Base-by-base conservation (phyloP, 75 land plant genomes). In the Azolla pinnata region DNA sequence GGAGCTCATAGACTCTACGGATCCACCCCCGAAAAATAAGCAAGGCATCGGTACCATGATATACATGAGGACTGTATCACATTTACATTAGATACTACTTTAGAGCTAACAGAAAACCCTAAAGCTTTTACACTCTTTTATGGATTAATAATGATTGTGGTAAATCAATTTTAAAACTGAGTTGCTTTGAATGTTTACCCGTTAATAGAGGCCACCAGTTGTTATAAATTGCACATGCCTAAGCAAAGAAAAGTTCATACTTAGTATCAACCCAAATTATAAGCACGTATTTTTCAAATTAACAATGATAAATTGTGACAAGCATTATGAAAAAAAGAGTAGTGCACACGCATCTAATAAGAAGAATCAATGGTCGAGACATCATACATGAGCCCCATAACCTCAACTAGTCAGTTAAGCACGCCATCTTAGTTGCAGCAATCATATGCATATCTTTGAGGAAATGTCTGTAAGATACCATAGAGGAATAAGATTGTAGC, bases 11-110 rank as follows among this genome's bases (percentile, higher is more conserved):
- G 86, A 85, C 4, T 68, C 83, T 47, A 81, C 73, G 9, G 96
- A 81, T 0, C 82, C 86, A 42, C 79, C 86, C 31, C 95, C 95
- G 70, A 91, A 91, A 54, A 91, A 91, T 57, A 91, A 63, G 67
- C 97, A 91, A 46, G 97, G 97, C 97, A 91, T 91, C 31, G 97
- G 97, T 27, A 91, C 88, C 67, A 91, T 23, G 16, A 91, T 83
- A 56, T 91, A 91, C 95, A 88, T 91, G n/a, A 91, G 70, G 49
- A 79, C 97, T 91, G 84, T 52, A 60, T 28, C 49, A 3, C 3
- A 18, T 2, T 18, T 18, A 17, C 10, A 47, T 46, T 25, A 63
- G 12, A 54, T 9, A 12, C 19, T 29, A 58, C 17, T 31, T 57
- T 10, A 7, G 0, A 18, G 26, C 8, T 34, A 60, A 3, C 23